phyloP scores from a whole-genome alignment of 176 grass and related monocot genomes.

The Eleusine indica region DNA sequence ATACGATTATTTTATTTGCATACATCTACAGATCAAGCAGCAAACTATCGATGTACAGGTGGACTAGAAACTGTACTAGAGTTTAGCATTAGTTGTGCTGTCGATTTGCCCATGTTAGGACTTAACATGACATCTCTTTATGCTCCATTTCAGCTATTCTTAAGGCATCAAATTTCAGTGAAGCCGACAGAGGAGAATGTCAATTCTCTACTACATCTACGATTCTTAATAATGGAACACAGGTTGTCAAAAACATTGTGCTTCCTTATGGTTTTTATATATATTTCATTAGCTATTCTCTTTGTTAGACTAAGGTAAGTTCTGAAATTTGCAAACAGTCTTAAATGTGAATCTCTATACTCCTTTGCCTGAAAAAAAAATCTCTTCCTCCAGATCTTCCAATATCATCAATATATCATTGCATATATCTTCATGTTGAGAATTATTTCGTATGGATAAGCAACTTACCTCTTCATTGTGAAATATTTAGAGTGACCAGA shows the following conservation, averaged over 20 bases:
- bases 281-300: background rate
- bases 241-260: constrained; percentile 50
- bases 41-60: constrained; percentile 77
- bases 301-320: background rate
- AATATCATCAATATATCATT: background rate
- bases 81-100: background rate
- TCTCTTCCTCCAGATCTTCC: background rate
- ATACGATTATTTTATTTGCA: constrained; percentile 58
- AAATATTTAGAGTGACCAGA: background rate
- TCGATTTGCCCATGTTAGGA: background rate
- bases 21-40: constrained; percentile 63
- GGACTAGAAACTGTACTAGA: constrained; percentile 21
- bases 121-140: constrained; percentile 26
- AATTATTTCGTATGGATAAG: constrained; percentile 19
- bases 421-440: background rate
- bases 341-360: background rate
- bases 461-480: background rate
- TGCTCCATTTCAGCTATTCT: constrained; percentile 72
- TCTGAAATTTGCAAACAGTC: background rate
- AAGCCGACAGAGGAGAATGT: constrained; percentile 70
- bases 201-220: constrained; percentile 72
- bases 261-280: constrained; percentile 10
- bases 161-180: constrained; percentile 76
- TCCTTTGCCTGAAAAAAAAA: background rate
- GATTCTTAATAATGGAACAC: constrained; percentile 84